phyloP scores from a whole-genome alignment of 768 basidiomycete genomes.

The Paxillus involutus region DNA sequence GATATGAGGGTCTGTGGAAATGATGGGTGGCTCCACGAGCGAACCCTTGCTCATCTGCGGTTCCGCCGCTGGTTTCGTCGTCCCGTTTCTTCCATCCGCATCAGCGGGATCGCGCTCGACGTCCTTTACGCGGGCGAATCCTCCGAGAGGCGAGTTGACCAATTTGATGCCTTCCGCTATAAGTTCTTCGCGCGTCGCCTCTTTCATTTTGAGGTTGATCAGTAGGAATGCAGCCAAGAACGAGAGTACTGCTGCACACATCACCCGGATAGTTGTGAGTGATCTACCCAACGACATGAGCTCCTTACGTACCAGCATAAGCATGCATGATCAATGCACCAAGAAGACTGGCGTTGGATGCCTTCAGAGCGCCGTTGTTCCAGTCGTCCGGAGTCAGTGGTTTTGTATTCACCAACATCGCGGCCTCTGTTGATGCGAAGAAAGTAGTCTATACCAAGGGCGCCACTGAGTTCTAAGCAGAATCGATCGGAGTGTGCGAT shows the following conservation, averaged over 20 bases:
- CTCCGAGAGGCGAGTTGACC: conserved; percentile 22
- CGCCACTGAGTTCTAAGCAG: not conserved
- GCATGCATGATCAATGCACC: conserved; percentile 56
- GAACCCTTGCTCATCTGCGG: not conserved
- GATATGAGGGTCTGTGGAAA: conserved; percentile 48
- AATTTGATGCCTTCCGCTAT: conserved; percentile 32
- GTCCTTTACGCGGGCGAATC: conserved; percentile 8
- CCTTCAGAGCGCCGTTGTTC: conserved; percentile 18
- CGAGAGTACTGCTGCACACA: conserved; percentile 37
- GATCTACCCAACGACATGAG: not conserved
- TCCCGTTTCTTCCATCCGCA: not conserved
- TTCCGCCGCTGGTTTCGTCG: not conserved
- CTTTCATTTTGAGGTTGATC: conserved; percentile 52
- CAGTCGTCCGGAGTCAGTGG: conserved; percentile 21
- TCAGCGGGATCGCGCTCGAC: conserved; percentile 11
- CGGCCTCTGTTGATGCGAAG: conserved; percentile 59
- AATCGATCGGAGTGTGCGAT: not conserved
- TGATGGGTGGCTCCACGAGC: conserved; percentile 30
- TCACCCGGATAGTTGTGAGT: not conserved
- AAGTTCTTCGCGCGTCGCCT: conserved; percentile 48
- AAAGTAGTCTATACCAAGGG: conserved; percentile 49
- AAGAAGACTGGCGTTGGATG: conserved; percentile 47
- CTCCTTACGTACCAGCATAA: conserved; percentile 41
- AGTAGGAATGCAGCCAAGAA: conserved; percentile 59
- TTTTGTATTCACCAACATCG: conserved; percentile 46